These are phyloP conservation scores for Sophora flavescens DNA, from an alignment of 306 rosid species.

Conservation along the genomic window DNA sequence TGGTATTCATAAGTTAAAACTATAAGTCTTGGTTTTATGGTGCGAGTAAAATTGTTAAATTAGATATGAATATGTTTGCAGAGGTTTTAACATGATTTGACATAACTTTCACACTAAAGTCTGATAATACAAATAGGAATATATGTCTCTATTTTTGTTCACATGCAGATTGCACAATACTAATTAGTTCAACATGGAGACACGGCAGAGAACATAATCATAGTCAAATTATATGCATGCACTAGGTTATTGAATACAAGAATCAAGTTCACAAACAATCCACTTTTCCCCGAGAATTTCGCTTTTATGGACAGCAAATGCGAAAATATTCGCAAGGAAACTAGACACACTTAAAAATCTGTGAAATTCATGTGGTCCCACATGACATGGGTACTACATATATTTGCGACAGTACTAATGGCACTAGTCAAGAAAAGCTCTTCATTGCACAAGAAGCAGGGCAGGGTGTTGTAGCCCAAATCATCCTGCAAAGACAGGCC, in stretches of 20 bases:
- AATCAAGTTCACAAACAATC: constrained; percentile 13
- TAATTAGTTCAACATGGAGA: constrained; percentile 22
- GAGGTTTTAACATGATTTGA: constrained; percentile 4
- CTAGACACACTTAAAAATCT: neutral
- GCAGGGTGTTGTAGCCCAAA: neutral
- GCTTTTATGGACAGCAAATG: neutral
- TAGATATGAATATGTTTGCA: neutral
- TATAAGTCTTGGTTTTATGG: constrained; percentile 9
- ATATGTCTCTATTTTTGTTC: neutral
- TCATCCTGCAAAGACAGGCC: neutral
- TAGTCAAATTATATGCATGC: constrained; percentile 35
- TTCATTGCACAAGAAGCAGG: constrained; percentile 18
- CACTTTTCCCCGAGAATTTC: constrained; percentile 14
- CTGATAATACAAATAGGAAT: neutral
- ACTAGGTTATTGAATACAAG: neutral
- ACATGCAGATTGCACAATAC: neutral
- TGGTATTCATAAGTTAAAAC: neutral
- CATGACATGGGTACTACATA: neutral
- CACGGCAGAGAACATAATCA: constrained; percentile 6
- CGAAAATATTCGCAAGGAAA: neutral
- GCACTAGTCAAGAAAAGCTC: neutral
- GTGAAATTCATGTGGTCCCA: constrained; percentile 4
- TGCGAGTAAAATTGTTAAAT: neutral
- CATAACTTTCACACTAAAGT: neutral
- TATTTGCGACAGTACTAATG: neutral